phyloP scores from a whole-genome alignment of 2,329 filamentous ascomycete species.

The Cylindrodendrum hubeiense region DNA sequence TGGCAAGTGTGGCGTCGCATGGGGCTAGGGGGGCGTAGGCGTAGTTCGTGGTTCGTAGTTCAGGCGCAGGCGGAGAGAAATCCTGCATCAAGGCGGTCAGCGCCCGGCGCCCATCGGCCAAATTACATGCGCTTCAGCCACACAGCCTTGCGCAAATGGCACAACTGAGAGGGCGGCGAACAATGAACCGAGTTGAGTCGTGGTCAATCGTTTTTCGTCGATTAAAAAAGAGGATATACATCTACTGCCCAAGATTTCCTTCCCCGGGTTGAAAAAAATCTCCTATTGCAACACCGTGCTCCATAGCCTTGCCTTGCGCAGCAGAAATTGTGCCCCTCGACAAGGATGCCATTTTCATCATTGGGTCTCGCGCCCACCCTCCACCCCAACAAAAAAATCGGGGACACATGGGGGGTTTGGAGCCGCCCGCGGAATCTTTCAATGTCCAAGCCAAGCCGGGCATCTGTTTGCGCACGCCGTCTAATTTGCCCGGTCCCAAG shows the following conservation, averaged over 20 bases:
- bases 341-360: constrained; percentile 41
- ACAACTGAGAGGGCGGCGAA: neutral
- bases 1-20: constrained; percentile 32
- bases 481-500: constrained; percentile 36
- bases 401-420: constrained; percentile 32
- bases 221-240: constrained; percentile 43
- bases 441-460: constrained; percentile 37
- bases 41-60: too few species aligned
- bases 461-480: constrained; percentile 34
- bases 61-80: neutral
- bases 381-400: constrained; percentile 39
- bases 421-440: constrained; percentile 35
- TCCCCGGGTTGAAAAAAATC: constrained; percentile 21
- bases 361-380: constrained; percentile 33
- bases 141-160: constrained; percentile 12
- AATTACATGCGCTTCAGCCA: neutral
- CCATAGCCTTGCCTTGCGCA: constrained; percentile 33
- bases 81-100: neutral
- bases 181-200: constrained; percentile 8
- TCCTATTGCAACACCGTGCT: constrained; percentile 39
- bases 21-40: neutral
- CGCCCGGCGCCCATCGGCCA: neutral
- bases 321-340: constrained; percentile 31
- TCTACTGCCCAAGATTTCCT: constrained; percentile 36
- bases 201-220: constrained; percentile 32